Percentiles rank a stretch among this genome's conserved stretches.
phyloP scores from a whole-genome alignment of 768 basidiomycete species.

The Phylloporus scabripes region DNA sequence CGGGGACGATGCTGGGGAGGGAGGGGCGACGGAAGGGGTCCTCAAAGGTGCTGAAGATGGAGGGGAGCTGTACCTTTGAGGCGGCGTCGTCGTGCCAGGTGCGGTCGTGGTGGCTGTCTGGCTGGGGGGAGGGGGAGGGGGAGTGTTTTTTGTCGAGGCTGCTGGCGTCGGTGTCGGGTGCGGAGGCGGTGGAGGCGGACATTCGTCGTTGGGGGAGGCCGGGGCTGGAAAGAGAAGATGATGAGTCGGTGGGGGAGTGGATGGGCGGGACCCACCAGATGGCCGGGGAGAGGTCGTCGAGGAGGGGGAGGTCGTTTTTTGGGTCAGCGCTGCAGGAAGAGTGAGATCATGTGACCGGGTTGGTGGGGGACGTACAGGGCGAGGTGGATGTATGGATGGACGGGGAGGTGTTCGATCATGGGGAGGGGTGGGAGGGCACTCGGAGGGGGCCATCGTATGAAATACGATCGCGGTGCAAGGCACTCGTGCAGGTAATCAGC shows the following conservation, averaged over 20 bases:
- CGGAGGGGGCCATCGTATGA: slow-evolving; percentile 12
- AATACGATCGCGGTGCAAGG: slow-evolving; percentile 34
- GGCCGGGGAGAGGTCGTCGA: slow-evolving; percentile 44
- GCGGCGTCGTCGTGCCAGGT: slow-evolving; percentile 40
- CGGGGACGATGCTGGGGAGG: slow-evolving; percentile 54
- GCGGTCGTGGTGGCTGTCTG: slow-evolving; percentile 31
- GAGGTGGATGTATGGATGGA: slow-evolving; percentile 57
- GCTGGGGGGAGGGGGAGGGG: slow-evolving; percentile 45
- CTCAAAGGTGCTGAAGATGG: slow-evolving; percentile 67
- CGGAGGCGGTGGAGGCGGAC: slow-evolving; percentile 70
- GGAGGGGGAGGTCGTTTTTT: slow-evolving; percentile 38
- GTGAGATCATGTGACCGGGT: slow-evolving; percentile 1
- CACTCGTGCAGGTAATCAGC: slow-evolving; percentile 28
- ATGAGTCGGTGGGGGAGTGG: slow-evolving; percentile 10
- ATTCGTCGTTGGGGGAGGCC: slow-evolving; percentile 61
- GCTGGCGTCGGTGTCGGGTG: slow-evolving; percentile 55
- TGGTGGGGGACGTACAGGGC: slow-evolving; percentile 38
- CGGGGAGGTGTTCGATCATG: slow-evolving; percentile 58
- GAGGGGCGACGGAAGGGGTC: slow-evolving; percentile 61
- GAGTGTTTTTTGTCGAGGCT: slow-evolving; percentile 57
- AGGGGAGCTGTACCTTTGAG: slow-evolving; percentile 61
- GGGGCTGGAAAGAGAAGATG: slow-evolving; percentile 34
- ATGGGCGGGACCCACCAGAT: slow-evolving; percentile 37
- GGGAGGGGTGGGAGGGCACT: slow-evolving; percentile 2
- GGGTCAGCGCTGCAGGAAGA: slow-evolving; percentile 32